Conservation (phyloP, 306 rosid genomes). For the Fragaria vesca region DNA sequence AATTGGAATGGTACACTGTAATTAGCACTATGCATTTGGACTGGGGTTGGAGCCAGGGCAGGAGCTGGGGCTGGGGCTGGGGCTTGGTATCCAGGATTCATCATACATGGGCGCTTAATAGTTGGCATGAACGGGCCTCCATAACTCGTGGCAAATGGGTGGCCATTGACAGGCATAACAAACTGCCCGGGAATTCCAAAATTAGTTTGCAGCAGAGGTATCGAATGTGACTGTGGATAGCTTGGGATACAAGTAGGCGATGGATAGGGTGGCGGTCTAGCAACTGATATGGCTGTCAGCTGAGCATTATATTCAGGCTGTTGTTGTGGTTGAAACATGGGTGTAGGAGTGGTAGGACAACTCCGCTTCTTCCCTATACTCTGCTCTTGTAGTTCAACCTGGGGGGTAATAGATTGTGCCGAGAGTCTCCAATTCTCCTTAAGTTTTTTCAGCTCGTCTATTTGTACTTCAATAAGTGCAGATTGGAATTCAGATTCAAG, state of each 20-base stretch:
- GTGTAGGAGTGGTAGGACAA: neutral
- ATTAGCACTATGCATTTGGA: neutral
- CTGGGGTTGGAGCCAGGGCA: neutral
- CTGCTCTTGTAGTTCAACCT: neutral
- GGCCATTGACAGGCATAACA: neutral
- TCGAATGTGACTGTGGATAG: neutral
- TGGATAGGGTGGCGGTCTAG: neutral
- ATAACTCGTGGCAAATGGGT: neutral
- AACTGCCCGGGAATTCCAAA: constrained; percentile 5
- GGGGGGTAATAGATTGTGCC: neutral
- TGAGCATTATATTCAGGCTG: constrained; percentile 3
- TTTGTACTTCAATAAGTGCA: constrained; percentile 22
- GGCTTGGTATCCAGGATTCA: neutral
- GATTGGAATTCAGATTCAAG: constrained; percentile 35
- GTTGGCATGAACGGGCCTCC: neutral
- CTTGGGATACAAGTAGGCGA: neutral
- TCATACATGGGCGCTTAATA: neutral
- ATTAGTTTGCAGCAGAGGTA: neutral
- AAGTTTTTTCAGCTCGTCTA: constrained; percentile 22
- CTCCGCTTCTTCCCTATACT: neutral
- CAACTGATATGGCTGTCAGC: neutral
- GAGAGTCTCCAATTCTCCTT: constrained; percentile 18
- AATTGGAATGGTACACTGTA: neutral
- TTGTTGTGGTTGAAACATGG: neutral
- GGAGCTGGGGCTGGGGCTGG: neutral